Percentiles rank a stretch among this genome's conserved stretches.
Conservation (phyloP, 1,284 basidiomycete species). For the Puccinia coronata region DNA sequence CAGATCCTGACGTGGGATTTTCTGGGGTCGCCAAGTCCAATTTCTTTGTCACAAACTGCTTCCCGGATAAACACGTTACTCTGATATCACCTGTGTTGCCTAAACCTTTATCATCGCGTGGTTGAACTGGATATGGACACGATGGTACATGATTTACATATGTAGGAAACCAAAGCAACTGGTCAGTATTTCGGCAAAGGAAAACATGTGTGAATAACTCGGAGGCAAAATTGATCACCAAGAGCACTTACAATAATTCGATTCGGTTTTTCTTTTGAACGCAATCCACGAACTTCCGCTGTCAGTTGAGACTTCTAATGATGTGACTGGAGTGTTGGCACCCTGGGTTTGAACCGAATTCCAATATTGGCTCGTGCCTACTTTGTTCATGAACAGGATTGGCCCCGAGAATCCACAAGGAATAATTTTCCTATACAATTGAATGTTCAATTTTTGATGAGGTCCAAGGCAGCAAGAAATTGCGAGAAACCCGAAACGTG, state of each 20-base stretch:
- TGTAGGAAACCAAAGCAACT: too few species aligned
- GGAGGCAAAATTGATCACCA: too few species aligned
- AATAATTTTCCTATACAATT: slow-evolving; percentile 21
- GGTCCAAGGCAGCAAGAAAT: too few species aligned
- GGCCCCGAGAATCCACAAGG: slow-evolving; percentile 27
- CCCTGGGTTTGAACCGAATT: slow-evolving; percentile 36
- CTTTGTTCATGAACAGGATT: slow-evolving; percentile 35
- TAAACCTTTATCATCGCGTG: background rate
- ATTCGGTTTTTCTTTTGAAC: background rate
- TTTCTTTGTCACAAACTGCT: background rate
- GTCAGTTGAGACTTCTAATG: slow-evolving; percentile 10
- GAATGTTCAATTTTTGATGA: background rate
- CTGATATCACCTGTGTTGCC: background rate
- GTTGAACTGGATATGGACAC: background rate
- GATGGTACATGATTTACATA: background rate
- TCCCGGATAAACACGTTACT: slow-evolving; percentile 21
- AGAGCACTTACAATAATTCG: slow-evolving; percentile 44
- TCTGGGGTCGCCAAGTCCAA: background rate
- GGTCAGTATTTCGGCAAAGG: too few species aligned
- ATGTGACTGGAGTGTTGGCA: slow-evolving; percentile 18
- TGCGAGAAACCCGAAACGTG: too few species aligned
- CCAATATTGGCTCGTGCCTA: slow-evolving; percentile 22
- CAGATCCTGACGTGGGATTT: background rate
- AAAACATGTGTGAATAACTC: too few species aligned
- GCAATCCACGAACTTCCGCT: too few species aligned